phyloP scores from a whole-genome alignment of 148 eudicot genomes.

The Camellia lanceoleosa region DNA sequence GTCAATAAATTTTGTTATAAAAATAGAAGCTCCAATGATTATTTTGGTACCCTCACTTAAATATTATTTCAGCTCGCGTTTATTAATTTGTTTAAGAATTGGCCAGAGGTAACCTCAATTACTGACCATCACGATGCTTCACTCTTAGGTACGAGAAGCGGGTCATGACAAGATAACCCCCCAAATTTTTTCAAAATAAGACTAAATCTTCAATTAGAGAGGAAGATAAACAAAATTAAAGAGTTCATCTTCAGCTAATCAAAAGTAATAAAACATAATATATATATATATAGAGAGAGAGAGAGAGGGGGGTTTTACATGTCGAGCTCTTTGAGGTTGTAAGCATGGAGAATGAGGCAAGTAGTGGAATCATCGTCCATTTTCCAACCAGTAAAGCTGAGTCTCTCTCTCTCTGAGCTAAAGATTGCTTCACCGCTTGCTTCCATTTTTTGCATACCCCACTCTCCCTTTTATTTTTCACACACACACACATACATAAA shows the following conservation, averaged over 20 bases:
- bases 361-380: constrained; percentile 82
- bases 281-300: not conserved
- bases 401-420: constrained; percentile 62
- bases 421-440: constrained; percentile 73
- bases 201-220: not conserved
- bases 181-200: not conserved
- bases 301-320: constrained; percentile 42
- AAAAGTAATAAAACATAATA: not conserved
- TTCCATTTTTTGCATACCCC: constrained; percentile 83
- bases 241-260: not conserved
- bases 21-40: no score
- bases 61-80: no score
- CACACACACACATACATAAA: no score
- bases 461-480: constrained; percentile 45
- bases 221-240: not conserved
- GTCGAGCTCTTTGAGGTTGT: constrained; percentile 82
- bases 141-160: no score
- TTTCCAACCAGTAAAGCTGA: constrained; percentile 83
- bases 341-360: constrained; percentile 75
- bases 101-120: no score
- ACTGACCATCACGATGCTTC: no score
- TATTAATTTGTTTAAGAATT: no score
- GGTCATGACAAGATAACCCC: no score
- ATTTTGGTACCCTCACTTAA: no score
- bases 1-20: no score